Evolutionary conservation across 768 basidiomycete species (phyloP), one percentile per base, ranked within the genome.

Genomic region (Naganishia randhawae): DNA sequence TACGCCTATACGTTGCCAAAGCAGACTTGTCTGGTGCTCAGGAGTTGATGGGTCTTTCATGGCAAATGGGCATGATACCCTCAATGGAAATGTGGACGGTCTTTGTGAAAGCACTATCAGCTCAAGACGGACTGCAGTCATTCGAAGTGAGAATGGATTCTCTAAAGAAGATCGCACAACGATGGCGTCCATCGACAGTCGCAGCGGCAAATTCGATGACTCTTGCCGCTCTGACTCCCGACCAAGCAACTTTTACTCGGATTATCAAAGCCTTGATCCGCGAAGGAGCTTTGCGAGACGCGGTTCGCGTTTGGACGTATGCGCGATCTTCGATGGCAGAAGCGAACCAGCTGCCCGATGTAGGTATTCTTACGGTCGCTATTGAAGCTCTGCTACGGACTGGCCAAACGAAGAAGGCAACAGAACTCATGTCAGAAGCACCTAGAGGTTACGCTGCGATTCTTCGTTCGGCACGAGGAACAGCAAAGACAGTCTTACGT

Each of bases 61-160:
- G 57, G 57, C 37, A 61, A 42, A 61, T 37, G 37, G 57, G 57
- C 39, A 61, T 61, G 22, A 61, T 61, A 25, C 57, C 57, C 9
- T 61, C 57, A 14, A 61, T 61, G 57, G 57, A 39, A 39, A 61
- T 61, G 57, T 61, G 57, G 57, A 61, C 37, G 6, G 25, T 61
- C n/a, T 61, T 61, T 25, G 37, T 61, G 5, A 61, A 61, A 41
- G 57, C 37, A 22, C 33, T 61, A 9, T 37, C 39, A n/a, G 25
- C 19, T 27, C 35, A 22, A 8, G 39, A 61, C 27, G 25, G 25
- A 22, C 33, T 61, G 57, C n/a, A 61, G 27, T 61, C 39, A 13
- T 39, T 61, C 33, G 37, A 29, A 7, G 22, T 13, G 22, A 61
- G 57, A 39, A 61, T 61, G 29, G 19, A 61, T 11, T 10, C 22